A percentile compares a stretch with the other conserved stretches of the same genome.
Evolutionary conservation across 371 early-diverging fungal genomes (phyloP).

Genomic region (Circinella umbellata): DNA sequence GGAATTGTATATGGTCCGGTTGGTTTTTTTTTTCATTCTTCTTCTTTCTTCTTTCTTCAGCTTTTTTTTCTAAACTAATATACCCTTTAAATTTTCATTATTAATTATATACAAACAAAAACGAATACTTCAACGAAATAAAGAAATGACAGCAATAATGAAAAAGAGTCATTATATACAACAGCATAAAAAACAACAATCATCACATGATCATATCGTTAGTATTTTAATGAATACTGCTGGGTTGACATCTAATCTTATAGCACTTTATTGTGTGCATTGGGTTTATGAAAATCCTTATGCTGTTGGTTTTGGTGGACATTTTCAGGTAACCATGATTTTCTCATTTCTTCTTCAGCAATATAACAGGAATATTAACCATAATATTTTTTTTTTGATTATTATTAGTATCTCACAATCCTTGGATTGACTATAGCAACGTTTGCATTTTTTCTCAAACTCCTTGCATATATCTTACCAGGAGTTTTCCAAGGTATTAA

Average conservation of each 20-base stretch:
- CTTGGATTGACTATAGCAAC: slow-evolving; percentile 32
- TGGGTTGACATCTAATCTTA: slow-evolving; percentile 38
- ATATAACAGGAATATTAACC: too few relatives aligned
- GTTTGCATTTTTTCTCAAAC: slow-evolving; percentile 24
- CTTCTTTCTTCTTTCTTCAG: too few relatives aligned
- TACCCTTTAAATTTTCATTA: too few relatives aligned
- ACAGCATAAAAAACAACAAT: too few relatives aligned
- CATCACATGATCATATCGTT: not conserved
- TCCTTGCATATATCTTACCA: slow-evolving; percentile 19
- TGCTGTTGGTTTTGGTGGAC: slow-evolving; percentile 48
- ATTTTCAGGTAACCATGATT: slow-evolving; percentile 35
- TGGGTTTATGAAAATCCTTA: slow-evolving; percentile 42
- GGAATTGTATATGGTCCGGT: too few relatives aligned
- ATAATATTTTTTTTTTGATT: too few relatives aligned
- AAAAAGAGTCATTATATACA: not conserved
- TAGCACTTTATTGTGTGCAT: slow-evolving; percentile 34
- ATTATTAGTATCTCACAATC: slow-evolving; percentile 29
- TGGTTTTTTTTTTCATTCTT: too few relatives aligned
- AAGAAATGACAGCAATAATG: too few relatives aligned
- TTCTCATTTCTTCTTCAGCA: not conserved
- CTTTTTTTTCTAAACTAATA: too few relatives aligned
- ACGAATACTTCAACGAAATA: too few relatives aligned
- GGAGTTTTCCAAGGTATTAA: slow-evolving; percentile 22
- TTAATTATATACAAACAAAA: too few relatives aligned
- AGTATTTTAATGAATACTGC: slow-evolving; percentile 30